Conservation (phyloP, 805 yeast genomes). For the Isabelozyma gotoi region DNA sequence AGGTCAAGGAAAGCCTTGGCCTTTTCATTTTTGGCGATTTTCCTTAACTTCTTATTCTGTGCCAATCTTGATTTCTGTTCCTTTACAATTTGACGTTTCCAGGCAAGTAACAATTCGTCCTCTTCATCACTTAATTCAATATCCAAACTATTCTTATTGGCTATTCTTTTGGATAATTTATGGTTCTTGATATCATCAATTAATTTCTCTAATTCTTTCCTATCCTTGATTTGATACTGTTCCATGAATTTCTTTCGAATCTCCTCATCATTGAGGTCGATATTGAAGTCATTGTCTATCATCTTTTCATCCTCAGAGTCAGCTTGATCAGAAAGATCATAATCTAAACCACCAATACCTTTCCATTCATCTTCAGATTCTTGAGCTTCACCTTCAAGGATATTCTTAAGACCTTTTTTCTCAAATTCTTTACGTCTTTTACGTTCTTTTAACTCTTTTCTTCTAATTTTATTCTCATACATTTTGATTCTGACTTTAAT, state of each 20-base stretch:
- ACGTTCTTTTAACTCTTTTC: constrained; percentile 31
- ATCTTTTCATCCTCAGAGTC: constrained; percentile 76
- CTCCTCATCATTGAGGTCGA: constrained; percentile 57
- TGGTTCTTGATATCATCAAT: constrained; percentile 73
- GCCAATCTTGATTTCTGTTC: constrained; percentile 51
- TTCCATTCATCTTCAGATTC: constrained; percentile 90
- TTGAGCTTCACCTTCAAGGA: constrained; percentile 80
- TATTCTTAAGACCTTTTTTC: constrained; percentile 53
- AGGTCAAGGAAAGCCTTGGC: constrained; percentile 68
- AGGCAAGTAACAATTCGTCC: constrained; percentile 55
- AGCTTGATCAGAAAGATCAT: constrained; percentile 55
- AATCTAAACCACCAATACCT: constrained; percentile 76
- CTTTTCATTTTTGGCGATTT: constrained; percentile 51
- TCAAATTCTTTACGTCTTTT: constrained; percentile 52
- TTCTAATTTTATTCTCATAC: constrained; percentile 38
- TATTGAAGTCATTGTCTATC: constrained; percentile 68
- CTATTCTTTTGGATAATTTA: constrained; percentile 58
- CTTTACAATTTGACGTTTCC: constrained; percentile 39
- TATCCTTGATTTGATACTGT: constrained; percentile 62
- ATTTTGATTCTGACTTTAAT: constrained; percentile 29
- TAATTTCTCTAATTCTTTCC: constrained; percentile 61
- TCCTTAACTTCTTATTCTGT: constrained; percentile 44
- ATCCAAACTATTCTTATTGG: constrained; percentile 51
- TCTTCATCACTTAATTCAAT: constrained; percentile 76
- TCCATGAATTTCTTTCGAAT: constrained; percentile 57